Percentiles rank a stretch among this genome's conserved stretches.
Evolutionary conservation across 2,329 filamentous ascomycete species (phyloP).

Genomic region (Penicillium sp.): DNA sequence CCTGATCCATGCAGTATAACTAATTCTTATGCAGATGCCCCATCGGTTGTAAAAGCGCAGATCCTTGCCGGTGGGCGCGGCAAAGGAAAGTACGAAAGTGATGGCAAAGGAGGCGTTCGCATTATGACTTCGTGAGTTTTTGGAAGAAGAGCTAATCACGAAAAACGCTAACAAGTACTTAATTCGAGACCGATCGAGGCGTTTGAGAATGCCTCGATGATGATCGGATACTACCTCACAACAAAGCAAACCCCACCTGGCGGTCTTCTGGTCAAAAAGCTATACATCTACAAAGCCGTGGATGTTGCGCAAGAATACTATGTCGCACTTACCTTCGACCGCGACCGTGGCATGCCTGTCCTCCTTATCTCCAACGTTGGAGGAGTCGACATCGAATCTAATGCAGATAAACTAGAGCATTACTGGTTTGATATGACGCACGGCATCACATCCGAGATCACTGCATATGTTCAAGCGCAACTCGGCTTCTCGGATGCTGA

Average conservation of each 20-base stretch:
- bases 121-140: constrained; percentile 33
- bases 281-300: constrained; percentile 47
- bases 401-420: constrained; percentile 34
- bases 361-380: constrained; percentile 47
- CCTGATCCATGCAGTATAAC: not conserved
- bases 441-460: constrained; percentile 36
- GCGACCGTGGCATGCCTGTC: constrained; percentile 47
- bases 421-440: constrained; percentile 35
- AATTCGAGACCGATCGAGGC: constrained; percentile 33
- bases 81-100: constrained; percentile 39
- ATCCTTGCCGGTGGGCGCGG: constrained; percentile 42
- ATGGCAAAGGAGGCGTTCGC: constrained; percentile 39
- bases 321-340: constrained; percentile 52
- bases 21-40: constrained; percentile 29
- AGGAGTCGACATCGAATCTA: constrained; percentile 41
- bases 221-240: constrained; percentile 38
- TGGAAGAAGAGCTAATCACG: not conserved
- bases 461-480: constrained; percentile 30
- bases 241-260: constrained; percentile 39
- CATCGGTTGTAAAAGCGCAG: constrained; percentile 40
- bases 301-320: constrained; percentile 47
- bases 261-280: constrained; percentile 38
- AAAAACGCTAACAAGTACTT: not conserved
- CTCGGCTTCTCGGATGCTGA: constrained; percentile 35
- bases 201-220: constrained; percentile 34